phyloP scores from a whole-genome alignment of 148 eudicot species.

The Vaccinium corymbosum region DNA sequence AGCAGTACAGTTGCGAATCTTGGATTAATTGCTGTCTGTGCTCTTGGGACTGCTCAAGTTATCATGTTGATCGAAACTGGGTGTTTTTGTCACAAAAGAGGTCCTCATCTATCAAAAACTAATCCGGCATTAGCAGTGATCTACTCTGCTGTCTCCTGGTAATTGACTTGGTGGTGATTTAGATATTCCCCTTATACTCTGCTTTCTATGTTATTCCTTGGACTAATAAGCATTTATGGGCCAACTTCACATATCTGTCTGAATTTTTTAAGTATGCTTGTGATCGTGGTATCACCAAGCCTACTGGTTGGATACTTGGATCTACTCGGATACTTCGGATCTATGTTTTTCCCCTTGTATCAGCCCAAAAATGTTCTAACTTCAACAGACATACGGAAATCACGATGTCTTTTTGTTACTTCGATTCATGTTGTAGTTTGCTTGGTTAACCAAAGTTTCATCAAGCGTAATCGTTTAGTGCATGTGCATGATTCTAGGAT shows the following conservation, averaged over 20 bases:
- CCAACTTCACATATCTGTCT: neutral
- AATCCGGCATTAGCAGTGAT: slow-evolving; percentile 57
- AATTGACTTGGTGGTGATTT: slow-evolving; percentile 14
- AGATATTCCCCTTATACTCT: neutral
- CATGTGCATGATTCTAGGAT: too few relatives aligned
- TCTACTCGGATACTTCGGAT: neutral
- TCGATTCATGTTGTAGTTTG: too few relatives aligned
- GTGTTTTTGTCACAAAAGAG: slow-evolving; percentile 68
- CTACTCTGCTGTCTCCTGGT: slow-evolving; percentile 88
- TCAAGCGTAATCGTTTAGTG: too few relatives aligned
- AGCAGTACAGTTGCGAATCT: slow-evolving; percentile 76
- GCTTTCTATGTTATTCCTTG: neutral
- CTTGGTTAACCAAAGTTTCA: too few relatives aligned
- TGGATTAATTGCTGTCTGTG: slow-evolving; percentile 60
- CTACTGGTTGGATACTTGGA: neutral
- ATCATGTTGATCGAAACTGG: slow-evolving; percentile 57
- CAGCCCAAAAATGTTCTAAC: too few relatives aligned
- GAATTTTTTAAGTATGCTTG: neutral
- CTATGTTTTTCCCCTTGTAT: too few relatives aligned
- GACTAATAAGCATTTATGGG: neutral
- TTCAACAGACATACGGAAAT: too few relatives aligned
- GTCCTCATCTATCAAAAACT: slow-evolving; percentile 42
- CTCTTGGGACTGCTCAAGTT: slow-evolving; percentile 70
- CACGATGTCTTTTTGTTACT: too few relatives aligned
- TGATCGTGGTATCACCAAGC: neutral